Conservation (phyloP, 345 rosid species). For the Diplotaxis tenuifolia region DNA sequence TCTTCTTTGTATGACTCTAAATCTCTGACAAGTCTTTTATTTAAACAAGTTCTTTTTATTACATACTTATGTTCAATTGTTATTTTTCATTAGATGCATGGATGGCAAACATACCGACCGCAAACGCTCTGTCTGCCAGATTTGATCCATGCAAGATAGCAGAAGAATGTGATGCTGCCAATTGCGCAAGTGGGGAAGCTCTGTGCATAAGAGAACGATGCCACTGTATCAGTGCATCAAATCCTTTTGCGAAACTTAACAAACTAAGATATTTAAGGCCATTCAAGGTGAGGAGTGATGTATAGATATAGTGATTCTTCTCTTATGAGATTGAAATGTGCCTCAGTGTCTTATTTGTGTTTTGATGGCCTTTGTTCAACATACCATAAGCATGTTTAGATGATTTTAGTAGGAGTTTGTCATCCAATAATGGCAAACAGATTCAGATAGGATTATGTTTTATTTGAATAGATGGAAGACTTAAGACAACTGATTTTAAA, state of each 20-base stretch:
- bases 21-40: not conserved
- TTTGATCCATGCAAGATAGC: slow-evolving; percentile 6
- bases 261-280: not conserved
- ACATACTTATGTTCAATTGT: not conserved
- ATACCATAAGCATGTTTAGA: not conserved
- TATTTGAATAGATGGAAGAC: not conserved
- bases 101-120: not conserved
- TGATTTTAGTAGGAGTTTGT: not conserved
- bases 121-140: not conserved
- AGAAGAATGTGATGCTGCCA: slow-evolving; percentile 14
- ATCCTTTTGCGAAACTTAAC: not conserved
- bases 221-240: slow-evolving; percentile 4
- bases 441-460: not conserved
- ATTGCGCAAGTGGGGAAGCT: slow-evolving; percentile 5
- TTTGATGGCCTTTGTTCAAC: not conserved
- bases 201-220: slow-evolving; percentile 5
- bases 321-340: not conserved
- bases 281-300: slow-evolving; percentile 6
- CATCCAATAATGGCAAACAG: not conserved
- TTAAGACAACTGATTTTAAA: not conserved
- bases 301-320: not conserved
- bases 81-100: not conserved
- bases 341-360: not conserved
- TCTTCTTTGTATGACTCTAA: too few species aligned
- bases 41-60: not conserved